These are phyloP conservation scores for Rhodosporidiobolus sp. DNA, from an alignment of 768 basidiomycete genomes.

Conservation along the genomic window DNA sequence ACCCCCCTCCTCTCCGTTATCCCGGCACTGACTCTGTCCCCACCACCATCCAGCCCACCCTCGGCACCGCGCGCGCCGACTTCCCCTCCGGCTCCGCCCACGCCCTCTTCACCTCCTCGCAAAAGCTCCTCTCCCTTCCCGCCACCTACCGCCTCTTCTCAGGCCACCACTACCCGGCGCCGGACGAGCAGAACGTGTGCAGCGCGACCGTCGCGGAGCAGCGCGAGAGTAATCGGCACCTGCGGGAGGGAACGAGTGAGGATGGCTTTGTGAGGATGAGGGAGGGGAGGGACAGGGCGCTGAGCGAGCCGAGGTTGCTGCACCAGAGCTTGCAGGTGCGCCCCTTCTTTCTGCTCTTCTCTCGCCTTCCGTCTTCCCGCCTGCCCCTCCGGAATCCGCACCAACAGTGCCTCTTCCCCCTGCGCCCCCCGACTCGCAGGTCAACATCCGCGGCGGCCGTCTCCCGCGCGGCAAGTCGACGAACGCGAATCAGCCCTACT, in stretches of 20 bases:
- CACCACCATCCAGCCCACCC: slow-evolving; percentile 34
- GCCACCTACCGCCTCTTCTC: slow-evolving; percentile 41
- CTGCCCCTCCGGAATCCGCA: no score
- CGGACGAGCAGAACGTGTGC: slow-evolving; percentile 38
- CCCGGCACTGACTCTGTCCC: background rate
- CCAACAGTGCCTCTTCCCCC: no score
- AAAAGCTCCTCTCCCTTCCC: slow-evolving; percentile 42
- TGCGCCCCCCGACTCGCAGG: slow-evolving; percentile 1
- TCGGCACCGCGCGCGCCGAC: slow-evolving; percentile 45
- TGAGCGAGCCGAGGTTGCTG: slow-evolving; percentile 43
- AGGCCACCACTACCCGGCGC: slow-evolving; percentile 44
- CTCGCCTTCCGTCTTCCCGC: no score
- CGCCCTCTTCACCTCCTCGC: slow-evolving; percentile 41
- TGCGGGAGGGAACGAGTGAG: slow-evolving; percentile 27
- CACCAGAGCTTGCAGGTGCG: slow-evolving; percentile 44
- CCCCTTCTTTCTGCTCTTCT: background rate
- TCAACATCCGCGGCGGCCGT: slow-evolving; percentile 32
- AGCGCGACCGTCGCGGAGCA: slow-evolving; percentile 44
- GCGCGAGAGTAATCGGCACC: slow-evolving; percentile 39
- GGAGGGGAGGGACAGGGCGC: slow-evolving; percentile 35
- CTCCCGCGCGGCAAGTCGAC: background rate
- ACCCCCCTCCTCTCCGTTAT: background rate
- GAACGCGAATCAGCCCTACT: slow-evolving; percentile 15
- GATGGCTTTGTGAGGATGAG: slow-evolving; percentile 42
- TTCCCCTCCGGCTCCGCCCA: slow-evolving; percentile 44